Conservation (phyloP, 2,329 filamentous ascomycete genomes). For the Pseudonectria buxi region DNA sequence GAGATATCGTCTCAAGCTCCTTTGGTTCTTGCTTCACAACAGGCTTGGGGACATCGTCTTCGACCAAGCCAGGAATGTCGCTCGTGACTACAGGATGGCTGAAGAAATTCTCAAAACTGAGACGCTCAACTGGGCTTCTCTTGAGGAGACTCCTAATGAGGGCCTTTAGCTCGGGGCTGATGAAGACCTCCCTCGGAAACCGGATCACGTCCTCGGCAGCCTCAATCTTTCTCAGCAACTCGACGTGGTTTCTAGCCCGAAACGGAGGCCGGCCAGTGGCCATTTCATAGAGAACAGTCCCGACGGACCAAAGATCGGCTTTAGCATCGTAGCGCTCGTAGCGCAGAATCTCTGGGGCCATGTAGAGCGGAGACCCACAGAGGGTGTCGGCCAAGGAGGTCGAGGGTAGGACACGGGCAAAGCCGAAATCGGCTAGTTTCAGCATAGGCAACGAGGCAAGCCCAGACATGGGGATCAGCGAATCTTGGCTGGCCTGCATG, state of each 20-base stretch:
- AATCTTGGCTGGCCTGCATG: conserved; percentile 70
- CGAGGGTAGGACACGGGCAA: conserved; percentile 82
- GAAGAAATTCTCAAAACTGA: conserved; percentile 85
- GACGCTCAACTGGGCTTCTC: conserved; percentile 74
- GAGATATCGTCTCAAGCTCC: conserved; percentile 30
- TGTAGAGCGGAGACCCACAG: conserved; percentile 94
- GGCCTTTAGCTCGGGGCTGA: conserved; percentile 70
- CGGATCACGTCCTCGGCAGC: conserved; percentile 77
- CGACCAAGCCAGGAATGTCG: conserved; percentile 73
- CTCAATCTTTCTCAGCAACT: conserved; percentile 87
- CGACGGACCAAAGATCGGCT: conserved; percentile 95
- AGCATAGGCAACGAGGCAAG: conserved; percentile 85
- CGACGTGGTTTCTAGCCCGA: conserved; percentile 87
- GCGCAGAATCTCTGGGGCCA: conserved; percentile 94
- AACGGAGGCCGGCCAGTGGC: conserved; percentile 85
- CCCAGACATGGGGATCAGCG: conserved; percentile 72
- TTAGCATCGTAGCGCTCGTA: conserved; percentile 98
- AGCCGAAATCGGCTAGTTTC: conserved; percentile 98
- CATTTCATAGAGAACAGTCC: conserved; percentile 95
- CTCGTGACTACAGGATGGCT: conserved; percentile 62
- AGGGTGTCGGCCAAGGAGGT: conserved; percentile 93
- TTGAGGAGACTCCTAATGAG: conserved; percentile 78
- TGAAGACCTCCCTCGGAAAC: conserved; percentile 66
- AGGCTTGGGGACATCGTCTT: conserved; percentile 59
- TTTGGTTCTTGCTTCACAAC: conserved; percentile 27